These are phyloP conservation scores for Leptographium wingfieldii DNA, from an alignment of 2,329 filamentous ascomycete genomes.

Conservation along the genomic window DNA sequence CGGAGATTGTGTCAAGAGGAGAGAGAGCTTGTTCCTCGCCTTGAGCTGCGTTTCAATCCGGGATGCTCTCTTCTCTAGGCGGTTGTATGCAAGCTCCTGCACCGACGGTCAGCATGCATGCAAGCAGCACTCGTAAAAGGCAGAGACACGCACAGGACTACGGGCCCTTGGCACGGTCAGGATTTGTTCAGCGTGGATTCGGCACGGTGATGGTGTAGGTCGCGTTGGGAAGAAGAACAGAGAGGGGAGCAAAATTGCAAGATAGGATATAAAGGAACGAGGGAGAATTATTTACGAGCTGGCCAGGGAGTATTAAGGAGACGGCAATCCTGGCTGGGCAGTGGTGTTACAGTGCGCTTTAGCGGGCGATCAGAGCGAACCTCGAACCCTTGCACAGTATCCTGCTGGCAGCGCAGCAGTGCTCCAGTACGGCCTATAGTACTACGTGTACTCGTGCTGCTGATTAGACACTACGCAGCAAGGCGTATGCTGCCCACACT, in stretches of 20 bases:
- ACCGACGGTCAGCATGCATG: background rate
- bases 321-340: background rate
- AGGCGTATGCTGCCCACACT: background rate
- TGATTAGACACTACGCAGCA: background rate
- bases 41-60: background rate
- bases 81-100: background rate
- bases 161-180: background rate
- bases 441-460: background rate
- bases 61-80: background rate
- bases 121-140: background rate
- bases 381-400: background rate
- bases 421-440: background rate
- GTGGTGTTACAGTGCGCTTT: conserved; percentile 1
- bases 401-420: background rate
- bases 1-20: background rate
- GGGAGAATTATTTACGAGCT: background rate
- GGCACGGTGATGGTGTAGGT: background rate
- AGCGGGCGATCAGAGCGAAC: background rate
- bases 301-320: background rate
- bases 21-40: background rate
- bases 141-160: background rate
- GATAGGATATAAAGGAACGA: background rate
- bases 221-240: background rate
- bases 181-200: background rate
- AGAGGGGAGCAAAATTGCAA: conserved; percentile 1